Evolutionary conservation across 2,329 filamentous ascomycete species (phyloP).

Genomic region (Ceratocystis harringtonii): DNA sequence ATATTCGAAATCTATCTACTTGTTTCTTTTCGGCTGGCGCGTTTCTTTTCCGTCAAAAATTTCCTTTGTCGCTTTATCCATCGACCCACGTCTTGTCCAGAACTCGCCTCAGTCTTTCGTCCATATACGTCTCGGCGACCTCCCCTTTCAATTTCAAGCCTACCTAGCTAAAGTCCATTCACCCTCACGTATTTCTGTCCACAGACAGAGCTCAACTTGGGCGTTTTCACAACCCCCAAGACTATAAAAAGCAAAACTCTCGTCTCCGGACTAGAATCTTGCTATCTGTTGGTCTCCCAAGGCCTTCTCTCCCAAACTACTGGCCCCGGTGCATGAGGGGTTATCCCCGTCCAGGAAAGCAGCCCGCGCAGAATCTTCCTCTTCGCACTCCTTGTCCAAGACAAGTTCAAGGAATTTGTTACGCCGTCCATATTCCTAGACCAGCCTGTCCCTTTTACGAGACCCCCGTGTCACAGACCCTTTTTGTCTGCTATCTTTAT

Average conservation of each 20-base stretch:
- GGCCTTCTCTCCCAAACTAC: conserved; percentile 7
- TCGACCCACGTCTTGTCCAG: neutral
- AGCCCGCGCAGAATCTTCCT: conserved; percentile 14
- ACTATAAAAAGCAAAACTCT: neutral
- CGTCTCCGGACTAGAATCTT: neutral
- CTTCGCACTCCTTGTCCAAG: conserved; percentile 8
- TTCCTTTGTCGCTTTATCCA: neutral
- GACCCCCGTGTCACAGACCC: too few relatives aligned
- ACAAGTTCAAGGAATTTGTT: neutral
- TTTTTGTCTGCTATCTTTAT: neutral
- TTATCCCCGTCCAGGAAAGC: conserved; percentile 13
- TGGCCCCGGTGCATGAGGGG: conserved; percentile 14
- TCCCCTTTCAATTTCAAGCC: neutral
- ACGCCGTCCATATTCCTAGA: neutral
- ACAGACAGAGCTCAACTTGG: neutral
- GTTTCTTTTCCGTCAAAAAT: neutral
- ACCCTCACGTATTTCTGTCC: neutral
- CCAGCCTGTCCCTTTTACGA: neutral
- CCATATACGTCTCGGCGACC: neutral
- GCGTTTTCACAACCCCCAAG: neutral
- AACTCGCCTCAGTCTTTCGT: neutral
- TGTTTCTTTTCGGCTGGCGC: conserved; percentile 1
- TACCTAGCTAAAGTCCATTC: neutral
- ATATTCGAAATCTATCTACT: neutral
- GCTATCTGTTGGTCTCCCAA: conserved; percentile 8